Evolutionary conservation across 495 filamentous ascomycete species (phyloP), one percentile per base, ranked within the genome.

Genomic region (Talaromyces nanjingensis): DNA sequence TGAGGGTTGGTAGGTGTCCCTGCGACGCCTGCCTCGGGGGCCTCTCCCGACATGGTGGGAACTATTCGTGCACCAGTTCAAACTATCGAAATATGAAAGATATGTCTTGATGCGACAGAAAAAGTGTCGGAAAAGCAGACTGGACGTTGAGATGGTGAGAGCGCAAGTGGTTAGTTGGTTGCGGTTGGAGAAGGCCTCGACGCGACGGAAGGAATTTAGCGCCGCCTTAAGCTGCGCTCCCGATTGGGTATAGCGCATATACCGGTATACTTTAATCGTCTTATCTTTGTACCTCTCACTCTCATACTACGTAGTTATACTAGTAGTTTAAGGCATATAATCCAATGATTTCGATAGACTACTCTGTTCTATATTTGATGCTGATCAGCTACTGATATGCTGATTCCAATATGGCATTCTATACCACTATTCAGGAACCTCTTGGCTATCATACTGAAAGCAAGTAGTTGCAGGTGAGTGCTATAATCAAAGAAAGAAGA

Each of bases 21-120:
- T n/a, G 29, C 55, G 31, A 11, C 56, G 56, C 96, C 53, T 88
- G 85, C 62, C 84, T 98, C 11, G 94, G 94, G 55, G 93, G 97
- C 69, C 82, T 98, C 33, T 91, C 90, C 42, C 86, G 94, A 33
- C 56, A 59, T 59, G 55, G 31, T 18, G 2, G 54, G 29, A 24
- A 6, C 18, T 33, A 24, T 33, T 22, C 45, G n/a, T 8, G 9
- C n/a, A 22, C 45, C 39, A 45, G 2, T 5, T 49, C 45, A 49
- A 20, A 3, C 1, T 49, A 49, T 20, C 6, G 2, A 9, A 9
- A 4, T 18, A 18, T 52, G 18, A 29, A 8, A 20, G 12, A 16
- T 2, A 14, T 14, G 4, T 5, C 24, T 29, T 12, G 7, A 29
- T 55, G 24, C 25, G 22, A 25, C 52, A 55, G 49, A 55, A 27